Evolutionary conservation across 345 rosid genomes (phyloP), one percentile per base, ranked within the genome.

Genomic region (Carallia pectinifolia): DNA sequence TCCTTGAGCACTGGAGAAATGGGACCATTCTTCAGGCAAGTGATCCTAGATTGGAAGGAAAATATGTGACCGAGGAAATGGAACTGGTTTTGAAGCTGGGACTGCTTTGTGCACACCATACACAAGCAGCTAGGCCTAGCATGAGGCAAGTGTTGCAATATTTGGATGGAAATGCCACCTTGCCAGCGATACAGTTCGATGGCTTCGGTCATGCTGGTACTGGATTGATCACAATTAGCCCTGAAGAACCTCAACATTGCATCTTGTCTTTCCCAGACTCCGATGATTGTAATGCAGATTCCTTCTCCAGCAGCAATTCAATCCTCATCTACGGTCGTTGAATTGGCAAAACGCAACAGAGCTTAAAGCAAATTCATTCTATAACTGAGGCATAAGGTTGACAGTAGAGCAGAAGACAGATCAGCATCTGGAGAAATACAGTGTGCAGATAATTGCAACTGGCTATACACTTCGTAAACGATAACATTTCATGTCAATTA

Each of bases 121-220:
- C 13, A 16, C 50, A 67, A 52, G 39, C 62, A 36, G 36, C 30
- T n/a, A 71, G 74, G 62, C 74, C 74, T 53, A 54, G 62, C 27
- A 62, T 71, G 74, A 71, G 67, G 54, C 66, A 71, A 54, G 62
- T 71, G 29, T n/a, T 39, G 39, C 68, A 63, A 15, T 71, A 71
- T 64, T 44, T 71, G 74, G 74, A 53, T 39, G 63, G 63, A 2
- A 39, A 37, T 54, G 34, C 68, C 29, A 17, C 56, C 4, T 52
- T 71, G 68, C 74, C 74, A 6, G 63, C 31, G 55, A n/a, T 71
- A 23, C n/a, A 31, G n/a, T 54, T 54, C n/a, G 48, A 63, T 19
- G n/a, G 30, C 50, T 44, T 44, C 1, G 50, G 50, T 4, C 4
- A 44, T 39, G 23, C 38, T 34, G 31, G 38, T 16, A 6, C 3